Evolutionary conservation across 1,284 basidiomycete genomes (phyloP).

Genomic region (Cutaneotrichosporon sp.): DNA sequence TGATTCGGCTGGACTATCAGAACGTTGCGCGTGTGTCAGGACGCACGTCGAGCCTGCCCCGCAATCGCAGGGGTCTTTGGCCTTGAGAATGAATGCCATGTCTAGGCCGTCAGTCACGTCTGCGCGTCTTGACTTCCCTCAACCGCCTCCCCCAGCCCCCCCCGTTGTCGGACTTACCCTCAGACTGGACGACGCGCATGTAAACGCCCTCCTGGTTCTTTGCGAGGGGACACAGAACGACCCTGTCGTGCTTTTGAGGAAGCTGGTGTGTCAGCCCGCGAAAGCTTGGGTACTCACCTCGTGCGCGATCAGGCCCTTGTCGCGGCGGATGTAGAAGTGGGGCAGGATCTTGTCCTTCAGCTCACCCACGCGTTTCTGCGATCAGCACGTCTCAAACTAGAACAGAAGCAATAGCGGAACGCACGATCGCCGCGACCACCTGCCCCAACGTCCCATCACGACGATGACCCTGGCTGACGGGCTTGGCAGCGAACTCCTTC

Average conservation of each 20-base stretch:
- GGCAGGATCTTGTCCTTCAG: conserved; percentile 53
- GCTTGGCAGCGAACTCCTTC: conserved; percentile 45
- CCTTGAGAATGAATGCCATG: conserved; percentile 51
- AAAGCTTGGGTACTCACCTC: conserved; percentile 32
- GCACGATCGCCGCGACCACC: conserved; percentile 47
- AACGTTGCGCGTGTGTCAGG: neutral
- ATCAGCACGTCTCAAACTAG: too few species aligned
- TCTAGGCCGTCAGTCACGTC: conserved; percentile 31
- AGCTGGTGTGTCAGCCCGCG: conserved; percentile 37
- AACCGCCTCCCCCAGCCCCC: too few species aligned
- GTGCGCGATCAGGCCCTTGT: conserved; percentile 54
- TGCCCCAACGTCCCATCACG: conserved; percentile 49
- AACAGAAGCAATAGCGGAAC: too few species aligned
- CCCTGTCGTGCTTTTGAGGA: conserved; percentile 56
- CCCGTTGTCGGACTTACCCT: conserved; percentile 33
- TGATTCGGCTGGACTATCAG: conserved; percentile 30
- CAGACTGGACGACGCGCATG: conserved; percentile 47
- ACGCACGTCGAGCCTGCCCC: conserved; percentile 34
- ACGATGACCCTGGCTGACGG: conserved; percentile 53
- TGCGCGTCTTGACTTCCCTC: too few species aligned
- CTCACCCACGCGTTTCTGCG: conserved; percentile 15
- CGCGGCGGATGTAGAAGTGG: conserved; percentile 56
- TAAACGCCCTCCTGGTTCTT: conserved; percentile 53
- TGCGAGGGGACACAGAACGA: conserved; percentile 58
- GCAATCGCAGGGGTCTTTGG: conserved; percentile 55